These are phyloP conservation scores for Hypoxylon subgilvum DNA, from an alignment of 495 filamentous ascomycete species.

Conservation along the genomic window DNA sequence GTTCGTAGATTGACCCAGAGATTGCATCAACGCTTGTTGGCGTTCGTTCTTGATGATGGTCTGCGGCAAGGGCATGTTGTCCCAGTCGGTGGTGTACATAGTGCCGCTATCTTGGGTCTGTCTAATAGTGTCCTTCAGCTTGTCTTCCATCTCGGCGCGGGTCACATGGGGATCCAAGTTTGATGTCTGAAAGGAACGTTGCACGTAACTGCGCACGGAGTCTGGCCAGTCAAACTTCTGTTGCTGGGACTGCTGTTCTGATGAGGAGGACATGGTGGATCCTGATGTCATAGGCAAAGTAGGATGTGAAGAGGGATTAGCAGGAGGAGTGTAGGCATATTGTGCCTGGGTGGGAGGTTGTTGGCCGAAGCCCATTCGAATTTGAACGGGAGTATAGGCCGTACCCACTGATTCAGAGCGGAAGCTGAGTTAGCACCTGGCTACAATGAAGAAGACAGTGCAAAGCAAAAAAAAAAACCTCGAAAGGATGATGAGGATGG, in stretches of 20 bases:
- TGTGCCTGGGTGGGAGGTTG: constrained; percentile 43
- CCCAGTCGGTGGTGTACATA: constrained; percentile 80
- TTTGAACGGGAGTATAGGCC: constrained; percentile 60
- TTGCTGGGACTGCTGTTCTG: constrained; percentile 46
- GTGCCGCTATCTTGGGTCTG: constrained; percentile 72
- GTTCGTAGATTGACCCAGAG: too few species aligned
- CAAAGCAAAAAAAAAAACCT: not conserved
- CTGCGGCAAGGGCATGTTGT: constrained; percentile 82
- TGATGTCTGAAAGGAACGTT: constrained; percentile 77
- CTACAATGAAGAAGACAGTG: not conserved
- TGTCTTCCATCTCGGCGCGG: constrained; percentile 75
- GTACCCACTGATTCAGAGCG: constrained; percentile 36
- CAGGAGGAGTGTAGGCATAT: constrained; percentile 37
- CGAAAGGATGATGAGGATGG: too few species aligned
- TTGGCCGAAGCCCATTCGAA: constrained; percentile 54
- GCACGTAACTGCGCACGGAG: constrained; percentile 80
- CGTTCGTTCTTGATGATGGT: constrained; percentile 80
- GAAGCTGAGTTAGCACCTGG: constrained; percentile 38
- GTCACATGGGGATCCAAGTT: constrained; percentile 69
- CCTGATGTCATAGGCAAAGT: too few species aligned
- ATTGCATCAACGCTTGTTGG: constrained; percentile 44
- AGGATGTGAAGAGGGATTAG: constrained; percentile 44
- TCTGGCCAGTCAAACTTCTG: constrained; percentile 77
- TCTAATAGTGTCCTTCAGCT: constrained; percentile 84
- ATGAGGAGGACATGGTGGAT: constrained; percentile 25